These are phyloP conservation scores for Penicillium coffeae DNA, from an alignment of 495 filamentous ascomycete species.

Conservation along the genomic window DNA sequence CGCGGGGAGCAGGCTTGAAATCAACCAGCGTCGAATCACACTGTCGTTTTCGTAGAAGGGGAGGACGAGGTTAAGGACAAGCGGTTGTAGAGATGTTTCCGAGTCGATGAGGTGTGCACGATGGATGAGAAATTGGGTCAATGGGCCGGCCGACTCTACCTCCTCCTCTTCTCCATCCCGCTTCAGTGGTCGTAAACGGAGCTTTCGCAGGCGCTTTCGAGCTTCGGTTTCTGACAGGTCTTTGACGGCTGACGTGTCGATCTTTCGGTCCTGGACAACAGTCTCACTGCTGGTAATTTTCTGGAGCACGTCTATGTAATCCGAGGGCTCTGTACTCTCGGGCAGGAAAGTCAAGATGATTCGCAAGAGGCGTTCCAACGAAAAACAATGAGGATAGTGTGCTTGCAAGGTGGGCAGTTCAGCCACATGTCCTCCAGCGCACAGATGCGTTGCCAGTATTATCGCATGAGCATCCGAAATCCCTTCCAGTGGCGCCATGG, in stretches of 20 bases:
- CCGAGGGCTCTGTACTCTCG: constrained; percentile 62
- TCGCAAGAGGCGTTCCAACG: constrained; percentile 65
- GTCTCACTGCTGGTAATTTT: constrained; percentile 40
- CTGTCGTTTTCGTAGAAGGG: constrained; percentile 71
- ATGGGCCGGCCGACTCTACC: constrained; percentile 46
- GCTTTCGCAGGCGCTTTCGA: constrained; percentile 63
- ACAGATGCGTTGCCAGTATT: constrained; percentile 44
- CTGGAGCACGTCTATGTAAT: constrained; percentile 59
- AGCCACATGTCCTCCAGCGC: constrained; percentile 54
- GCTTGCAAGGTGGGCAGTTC: constrained; percentile 59
- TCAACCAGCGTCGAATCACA: constrained; percentile 66
- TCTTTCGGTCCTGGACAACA: constrained; percentile 20
- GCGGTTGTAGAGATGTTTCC: constrained; percentile 70
- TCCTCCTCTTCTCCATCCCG: constrained; percentile 43
- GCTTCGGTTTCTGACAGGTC: constrained; percentile 62
- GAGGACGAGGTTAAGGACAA: constrained; percentile 65
- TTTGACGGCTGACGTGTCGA: constrained; percentile 59
- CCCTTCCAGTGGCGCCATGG: constrained; percentile 40
- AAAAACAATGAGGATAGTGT: constrained; percentile 54
- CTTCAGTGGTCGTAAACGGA: constrained; percentile 62
- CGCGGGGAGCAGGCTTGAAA: constrained; percentile 74
- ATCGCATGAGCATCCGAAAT: constrained; percentile 47
- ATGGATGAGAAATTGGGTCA: constrained; percentile 70
- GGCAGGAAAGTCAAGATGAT: constrained; percentile 84
- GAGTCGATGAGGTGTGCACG: constrained; percentile 72